These are phyloP conservation scores for Pneumocystis carinii DNA, from an alignment of 1,139 yeast species.

Conservation along the genomic window DNA sequence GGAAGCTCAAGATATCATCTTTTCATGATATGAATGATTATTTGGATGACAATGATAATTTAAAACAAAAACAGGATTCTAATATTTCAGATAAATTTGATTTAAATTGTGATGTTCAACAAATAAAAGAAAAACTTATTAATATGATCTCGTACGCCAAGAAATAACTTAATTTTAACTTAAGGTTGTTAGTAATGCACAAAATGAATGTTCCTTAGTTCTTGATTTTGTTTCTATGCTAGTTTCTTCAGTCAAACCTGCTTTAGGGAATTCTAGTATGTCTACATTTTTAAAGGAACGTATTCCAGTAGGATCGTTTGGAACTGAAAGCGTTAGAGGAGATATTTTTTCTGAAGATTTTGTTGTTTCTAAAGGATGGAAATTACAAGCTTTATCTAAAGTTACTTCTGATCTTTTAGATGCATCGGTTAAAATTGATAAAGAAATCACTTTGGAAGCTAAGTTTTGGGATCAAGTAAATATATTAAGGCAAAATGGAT, in stretches of 20 bases:
- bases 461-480: background rate
- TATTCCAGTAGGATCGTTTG: conserved; percentile 67
- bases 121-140: background rate
- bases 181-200: conserved; percentile 37
- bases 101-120: background rate
- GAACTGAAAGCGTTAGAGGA: conserved; percentile 39
- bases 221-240: conserved; percentile 75
- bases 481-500: background rate
- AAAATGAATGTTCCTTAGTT: conserved; percentile 78
- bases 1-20: background rate
- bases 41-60: background rate
- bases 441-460: background rate
- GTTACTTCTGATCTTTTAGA: background rate
- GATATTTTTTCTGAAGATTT: background rate
- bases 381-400: background rate
- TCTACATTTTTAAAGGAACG: conserved; percentile 71
- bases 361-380: background rate
- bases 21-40: background rate
- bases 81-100: background rate
- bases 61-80: background rate
- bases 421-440: background rate
- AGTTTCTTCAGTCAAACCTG: conserved; percentile 68
- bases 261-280: conserved; percentile 73
- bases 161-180: background rate
- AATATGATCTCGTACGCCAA: background rate